Percentiles rank a stretch among this genome's conserved stretches.
These are phyloP conservation scores for Knoxdaviesia proteae DNA, from an alignment of 2,329 filamentous ascomycete species.

Conservation along the genomic window DNA sequence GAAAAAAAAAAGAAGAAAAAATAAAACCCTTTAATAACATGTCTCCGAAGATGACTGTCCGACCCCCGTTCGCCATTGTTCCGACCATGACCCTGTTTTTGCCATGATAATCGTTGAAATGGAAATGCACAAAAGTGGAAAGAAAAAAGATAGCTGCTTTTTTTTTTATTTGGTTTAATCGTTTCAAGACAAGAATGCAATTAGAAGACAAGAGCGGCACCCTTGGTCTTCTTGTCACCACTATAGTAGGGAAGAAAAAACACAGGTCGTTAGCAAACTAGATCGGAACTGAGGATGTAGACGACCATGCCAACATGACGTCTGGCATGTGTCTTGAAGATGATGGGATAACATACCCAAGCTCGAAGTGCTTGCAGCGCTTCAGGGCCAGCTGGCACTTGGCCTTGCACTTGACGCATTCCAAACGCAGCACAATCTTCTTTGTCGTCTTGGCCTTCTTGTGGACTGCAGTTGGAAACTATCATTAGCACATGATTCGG, in stretches of 20 bases:
- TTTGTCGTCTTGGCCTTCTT: slow-evolving; percentile 99
- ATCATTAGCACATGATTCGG: no score
- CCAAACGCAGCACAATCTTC: slow-evolving; percentile 97
- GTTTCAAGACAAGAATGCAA: slow-evolving; percentile 19
- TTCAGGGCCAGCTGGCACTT: slow-evolving; percentile 96
- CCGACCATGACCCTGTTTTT: no score
- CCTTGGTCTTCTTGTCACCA: slow-evolving; percentile 99
- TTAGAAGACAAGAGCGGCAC: slow-evolving; percentile 99
- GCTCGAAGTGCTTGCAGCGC: slow-evolving; percentile 99
- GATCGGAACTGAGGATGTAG: not conserved
- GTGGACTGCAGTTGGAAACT: slow-evolving; percentile 39
- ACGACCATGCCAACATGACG: no score
- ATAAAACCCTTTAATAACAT: no score
- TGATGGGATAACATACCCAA: slow-evolving; percentile 49
- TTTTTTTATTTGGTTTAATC: no score
- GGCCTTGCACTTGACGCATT: slow-evolving; percentile 95
- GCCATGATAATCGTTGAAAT: no score
- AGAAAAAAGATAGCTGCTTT: no score
- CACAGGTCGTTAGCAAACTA: slow-evolving; percentile 16
- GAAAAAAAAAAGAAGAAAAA: no score
- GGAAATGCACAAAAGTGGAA: no score
- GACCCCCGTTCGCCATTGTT: no score
- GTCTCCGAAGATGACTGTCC: no score
- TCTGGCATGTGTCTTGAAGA: not conserved
- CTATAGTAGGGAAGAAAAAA: slow-evolving; percentile 23